Evolutionary conservation across 495 filamentous ascomycete species (phyloP).

Genomic region (Tuber magnatum): DNA sequence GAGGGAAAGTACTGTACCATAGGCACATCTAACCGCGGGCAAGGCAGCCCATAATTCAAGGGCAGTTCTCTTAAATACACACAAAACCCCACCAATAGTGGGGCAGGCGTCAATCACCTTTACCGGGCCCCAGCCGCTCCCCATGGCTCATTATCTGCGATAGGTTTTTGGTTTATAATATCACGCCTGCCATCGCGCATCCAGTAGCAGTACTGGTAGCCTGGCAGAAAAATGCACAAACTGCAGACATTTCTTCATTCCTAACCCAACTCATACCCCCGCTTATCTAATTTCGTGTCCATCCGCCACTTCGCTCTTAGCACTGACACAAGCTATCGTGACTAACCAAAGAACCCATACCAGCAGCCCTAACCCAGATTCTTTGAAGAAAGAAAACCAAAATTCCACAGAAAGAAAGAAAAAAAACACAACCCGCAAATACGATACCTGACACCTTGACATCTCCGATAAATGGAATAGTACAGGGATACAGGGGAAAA

Average conservation of each 20-base stretch:
- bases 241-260: background rate
- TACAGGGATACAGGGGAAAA: background rate
- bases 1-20: background rate
- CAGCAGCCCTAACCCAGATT: background rate
- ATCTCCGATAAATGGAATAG: background rate
- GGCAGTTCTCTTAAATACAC: background rate
- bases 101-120: background rate
- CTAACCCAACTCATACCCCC: background rate
- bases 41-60: background rate
- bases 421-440: background rate
- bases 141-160: background rate
- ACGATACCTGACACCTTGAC: background rate
- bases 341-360: background rate
- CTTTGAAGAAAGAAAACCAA: background rate
- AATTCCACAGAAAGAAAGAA: background rate
- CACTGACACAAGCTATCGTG: background rate
- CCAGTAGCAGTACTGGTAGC: background rate
- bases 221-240: background rate
- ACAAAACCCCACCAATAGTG: background rate
- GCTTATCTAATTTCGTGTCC: background rate
- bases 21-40: background rate
- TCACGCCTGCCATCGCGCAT: background rate
- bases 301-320: background rate
- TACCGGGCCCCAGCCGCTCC: background rate
- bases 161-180: background rate